Evolutionary conservation across 768 basidiomycete genomes (phyloP), one percentile per base, ranked within the genome.

Genomic region (Collybia sordida): DNA sequence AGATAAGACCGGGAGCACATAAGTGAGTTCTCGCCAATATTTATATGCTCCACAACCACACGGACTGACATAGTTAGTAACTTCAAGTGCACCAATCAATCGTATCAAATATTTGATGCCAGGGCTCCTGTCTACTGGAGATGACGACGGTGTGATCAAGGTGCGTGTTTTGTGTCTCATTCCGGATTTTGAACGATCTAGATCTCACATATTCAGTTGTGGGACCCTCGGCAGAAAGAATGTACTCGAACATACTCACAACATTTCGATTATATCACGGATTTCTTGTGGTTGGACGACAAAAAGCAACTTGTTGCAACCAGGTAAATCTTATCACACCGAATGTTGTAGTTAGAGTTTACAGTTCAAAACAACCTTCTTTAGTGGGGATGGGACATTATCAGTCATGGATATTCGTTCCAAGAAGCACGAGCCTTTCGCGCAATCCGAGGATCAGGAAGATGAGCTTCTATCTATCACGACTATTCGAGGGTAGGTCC

Each of bases 81-180:
- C 47, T 51, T 60, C 49, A 64, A 94, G 91, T 47, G 80, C 83
- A 21, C 81, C 94, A 7, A 88, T 98, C 54, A 97, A 96, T 64
- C 89, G 94, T 51, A 80, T 97, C 28, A 85, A 85, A 57, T 74
- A 75, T 55, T 67, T 92, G 37, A 78, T 81, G 56, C 81, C 86
- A 4, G 81, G 88, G 65, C 68, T 93, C 49, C 65, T 96, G 14
- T 82, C 83, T 17, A 93, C 90, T 6, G 95, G 95, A 15, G 95
- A 97, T 64, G 95, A 98, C 62, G 93, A 95, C 47, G 95, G 95
- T 27, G 83, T 93, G 19, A 84, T 98, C 65, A 96, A 96, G 79
- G 93, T 90, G 44, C 44, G 73, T 56, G 23, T 53, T 23, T 40
- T 41, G 14, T 35, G n/a, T 41, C 41, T 18, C 22, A 25, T 49